Percentiles rank a stretch among this genome's conserved stretches.
Evolutionary conservation across 2,329 filamentous ascomycete species (phyloP).

Genomic region (Sphaerulina vaccinii): DNA sequence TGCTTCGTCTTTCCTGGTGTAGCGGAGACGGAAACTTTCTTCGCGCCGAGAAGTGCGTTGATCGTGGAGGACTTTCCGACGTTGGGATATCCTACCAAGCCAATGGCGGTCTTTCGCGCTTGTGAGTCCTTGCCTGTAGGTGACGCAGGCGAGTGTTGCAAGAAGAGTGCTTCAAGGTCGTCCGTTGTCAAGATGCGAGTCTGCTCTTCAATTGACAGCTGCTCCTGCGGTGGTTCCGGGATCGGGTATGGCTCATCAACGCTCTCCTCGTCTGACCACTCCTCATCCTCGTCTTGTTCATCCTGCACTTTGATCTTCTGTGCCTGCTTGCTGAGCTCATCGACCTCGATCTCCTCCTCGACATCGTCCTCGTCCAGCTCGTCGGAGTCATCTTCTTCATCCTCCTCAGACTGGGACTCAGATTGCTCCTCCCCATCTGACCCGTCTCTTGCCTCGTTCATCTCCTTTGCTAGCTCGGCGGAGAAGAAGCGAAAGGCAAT

Average conservation of each 20-base stretch:
- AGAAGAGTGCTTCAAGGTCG: slow-evolving; percentile 85
- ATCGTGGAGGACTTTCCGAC: slow-evolving; percentile 99
- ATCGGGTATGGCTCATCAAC: slow-evolving; percentile 34
- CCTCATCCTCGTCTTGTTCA: slow-evolving; percentile 42
- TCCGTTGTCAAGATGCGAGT: slow-evolving; percentile 85
- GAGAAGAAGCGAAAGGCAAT: slow-evolving; percentile 98
- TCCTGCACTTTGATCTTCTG: slow-evolving; percentile 43
- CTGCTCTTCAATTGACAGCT: slow-evolving; percentile 44
- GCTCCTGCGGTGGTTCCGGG: slow-evolving; percentile 35
- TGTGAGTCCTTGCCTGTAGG: slow-evolving; percentile 43
- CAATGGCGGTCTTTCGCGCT: slow-evolving; percentile 76
- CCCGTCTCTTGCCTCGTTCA: slow-evolving; percentile 75
- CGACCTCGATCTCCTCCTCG: too few relatives aligned
- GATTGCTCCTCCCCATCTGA: slow-evolving; percentile 57
- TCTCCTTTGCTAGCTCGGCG: slow-evolving; percentile 83
- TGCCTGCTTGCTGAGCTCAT: slow-evolving; percentile 37
- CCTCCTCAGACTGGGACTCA: slow-evolving; percentile 37
- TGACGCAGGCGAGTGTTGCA: slow-evolving; percentile 67
- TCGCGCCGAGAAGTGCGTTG: slow-evolving; percentile 96
- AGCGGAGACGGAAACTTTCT: slow-evolving; percentile 96
- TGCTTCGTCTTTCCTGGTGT: slow-evolving; percentile 99
- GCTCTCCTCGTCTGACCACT: slow-evolving; percentile 40
- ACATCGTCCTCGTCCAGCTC: slow-evolving; percentile 33
- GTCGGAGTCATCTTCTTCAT: slow-evolving; percentile 37
- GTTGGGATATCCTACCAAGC: slow-evolving; percentile 95